Conservation (phyloP, 306 rosid genomes). For the Lablab purpureus region DNA sequence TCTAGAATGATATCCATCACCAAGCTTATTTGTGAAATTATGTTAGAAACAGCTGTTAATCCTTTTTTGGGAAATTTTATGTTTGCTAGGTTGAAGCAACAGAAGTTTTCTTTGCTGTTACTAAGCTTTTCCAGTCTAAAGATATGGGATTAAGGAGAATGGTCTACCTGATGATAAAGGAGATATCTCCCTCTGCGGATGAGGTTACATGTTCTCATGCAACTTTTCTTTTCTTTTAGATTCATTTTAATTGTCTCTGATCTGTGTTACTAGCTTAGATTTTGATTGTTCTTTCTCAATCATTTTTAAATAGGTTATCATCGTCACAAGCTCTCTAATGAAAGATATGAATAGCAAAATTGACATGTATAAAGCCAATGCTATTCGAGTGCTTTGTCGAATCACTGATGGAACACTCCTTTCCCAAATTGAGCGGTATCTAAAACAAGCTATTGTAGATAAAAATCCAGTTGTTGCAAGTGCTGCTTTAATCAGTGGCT, state of each 20-base stretch:
- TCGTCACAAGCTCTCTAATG: slow-evolving; percentile 99
- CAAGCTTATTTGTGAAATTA: slow-evolving; percentile 38
- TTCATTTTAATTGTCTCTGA: neutral
- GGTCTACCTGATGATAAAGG: slow-evolving; percentile 97
- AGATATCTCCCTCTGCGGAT: slow-evolving; percentile 95
- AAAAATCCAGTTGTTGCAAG: slow-evolving; percentile 99
- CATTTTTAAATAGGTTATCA: slow-evolving; percentile 77
- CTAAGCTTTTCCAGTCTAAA: slow-evolving; percentile 97
- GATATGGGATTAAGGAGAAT: slow-evolving; percentile 97
- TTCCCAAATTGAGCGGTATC: slow-evolving; percentile 93
- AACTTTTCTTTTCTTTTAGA: slow-evolving; percentile 27
- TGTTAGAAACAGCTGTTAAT: slow-evolving; percentile 37
- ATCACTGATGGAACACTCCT: slow-evolving; percentile 98
- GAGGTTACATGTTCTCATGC: slow-evolving; percentile 64
- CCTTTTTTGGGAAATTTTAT: slow-evolving; percentile 17
- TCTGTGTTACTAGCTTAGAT: slow-evolving; percentile 36
- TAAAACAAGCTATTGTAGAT: slow-evolving; percentile 99
- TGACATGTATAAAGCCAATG: slow-evolving; percentile 98
- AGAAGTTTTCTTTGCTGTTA: slow-evolving; percentile 98
- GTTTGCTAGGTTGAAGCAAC: slow-evolving; percentile 84
- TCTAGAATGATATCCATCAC: slow-evolving; percentile 45
- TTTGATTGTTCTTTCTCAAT: slow-evolving; percentile 18
- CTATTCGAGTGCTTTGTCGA: slow-evolving; percentile 97
- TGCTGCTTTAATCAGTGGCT: slow-evolving; percentile 96
- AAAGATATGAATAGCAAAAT: slow-evolving; percentile 99